phyloP scores from a whole-genome alignment of 495 filamentous ascomycete species.

The Neurospora africana region DNA sequence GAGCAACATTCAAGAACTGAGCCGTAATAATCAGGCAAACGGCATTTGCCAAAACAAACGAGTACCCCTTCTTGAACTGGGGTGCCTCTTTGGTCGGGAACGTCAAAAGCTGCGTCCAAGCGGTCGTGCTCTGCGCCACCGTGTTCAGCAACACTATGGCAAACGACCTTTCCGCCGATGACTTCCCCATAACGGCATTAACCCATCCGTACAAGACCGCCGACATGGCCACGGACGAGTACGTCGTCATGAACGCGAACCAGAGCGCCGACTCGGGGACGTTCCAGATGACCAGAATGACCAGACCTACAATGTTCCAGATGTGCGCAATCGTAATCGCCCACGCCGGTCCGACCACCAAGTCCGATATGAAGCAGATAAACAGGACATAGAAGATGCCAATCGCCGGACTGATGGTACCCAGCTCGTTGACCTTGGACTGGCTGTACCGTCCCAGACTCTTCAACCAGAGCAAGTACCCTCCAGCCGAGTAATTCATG shows the following conservation, averaged over 20 bases:
- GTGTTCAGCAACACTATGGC: slow-evolving; percentile 20
- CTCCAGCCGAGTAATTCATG: slow-evolving; percentile 27
- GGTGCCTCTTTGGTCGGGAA: slow-evolving; percentile 25
- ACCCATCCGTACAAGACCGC: slow-evolving; percentile 28
- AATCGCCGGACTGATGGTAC: slow-evolving; percentile 24
- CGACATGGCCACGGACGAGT: slow-evolving; percentile 20
- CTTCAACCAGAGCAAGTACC: slow-evolving; percentile 30
- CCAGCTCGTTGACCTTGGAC: slow-evolving; percentile 21
- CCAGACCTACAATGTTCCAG: slow-evolving; percentile 21
- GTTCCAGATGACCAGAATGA: slow-evolving; percentile 30
- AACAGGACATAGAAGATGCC: slow-evolving; percentile 37
- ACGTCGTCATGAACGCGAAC: slow-evolving; percentile 34
- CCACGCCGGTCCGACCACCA: slow-evolving; percentile 26
- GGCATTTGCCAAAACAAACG: slow-evolving; percentile 37
- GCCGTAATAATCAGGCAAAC: slow-evolving; percentile 32
- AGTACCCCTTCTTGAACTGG: slow-evolving; percentile 38
- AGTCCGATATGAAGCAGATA: slow-evolving; percentile 37
- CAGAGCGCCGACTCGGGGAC: slow-evolving; percentile 37
- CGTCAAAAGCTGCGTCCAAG: slow-evolving; percentile 32
- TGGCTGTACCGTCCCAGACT: slow-evolving; percentile 20
- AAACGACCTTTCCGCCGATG: slow-evolving; percentile 22
- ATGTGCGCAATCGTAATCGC: slow-evolving; percentile 22
- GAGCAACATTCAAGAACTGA: slow-evolving; percentile 23
- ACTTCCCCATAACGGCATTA: slow-evolving; percentile 18
- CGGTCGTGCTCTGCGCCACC: slow-evolving; percentile 24